A percentile compares a stretch with the other conserved stretches of the same genome.
phyloP scores from a whole-genome alignment of 2,329 filamentous ascomycete species.

The Diaporthe sp. region DNA sequence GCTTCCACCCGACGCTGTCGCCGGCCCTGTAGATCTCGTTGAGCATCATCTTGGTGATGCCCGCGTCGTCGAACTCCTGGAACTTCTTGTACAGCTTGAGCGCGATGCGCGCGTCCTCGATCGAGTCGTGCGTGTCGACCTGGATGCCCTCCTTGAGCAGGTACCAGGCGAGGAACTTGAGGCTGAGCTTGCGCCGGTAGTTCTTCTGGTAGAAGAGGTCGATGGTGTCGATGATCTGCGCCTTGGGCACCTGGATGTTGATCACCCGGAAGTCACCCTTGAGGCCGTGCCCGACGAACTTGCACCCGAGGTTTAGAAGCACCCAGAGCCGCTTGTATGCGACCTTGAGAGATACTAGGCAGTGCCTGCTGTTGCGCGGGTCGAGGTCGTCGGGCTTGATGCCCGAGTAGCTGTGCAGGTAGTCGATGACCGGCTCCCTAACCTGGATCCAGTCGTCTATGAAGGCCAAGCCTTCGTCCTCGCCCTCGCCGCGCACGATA shows the following conservation, averaged over 20 bases:
- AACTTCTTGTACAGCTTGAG: constrained; percentile 91
- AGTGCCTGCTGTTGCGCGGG: constrained; percentile 80
- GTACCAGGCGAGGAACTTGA: constrained; percentile 92
- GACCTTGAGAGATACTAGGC: constrained; percentile 87
- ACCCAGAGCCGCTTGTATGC: constrained; percentile 99
- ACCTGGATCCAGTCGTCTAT: constrained; percentile 98
- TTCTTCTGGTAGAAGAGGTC: constrained; percentile 88
- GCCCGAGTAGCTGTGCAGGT: constrained; percentile 93
- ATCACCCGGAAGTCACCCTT: constrained; percentile 97
- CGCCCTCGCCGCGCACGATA: constrained; percentile 84
- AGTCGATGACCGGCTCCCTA: constrained; percentile 92
- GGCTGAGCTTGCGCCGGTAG: constrained; percentile 86
- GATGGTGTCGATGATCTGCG: constrained; percentile 94
- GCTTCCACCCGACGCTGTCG: constrained; percentile 35
- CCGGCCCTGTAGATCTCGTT: constrained; percentile 82
- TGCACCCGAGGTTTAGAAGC: constrained; percentile 91
- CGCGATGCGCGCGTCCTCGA: constrained; percentile 94
- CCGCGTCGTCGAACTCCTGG: constrained; percentile 88
- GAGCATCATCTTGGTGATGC: constrained; percentile 84
- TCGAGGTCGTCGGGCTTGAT: constrained; percentile 90
- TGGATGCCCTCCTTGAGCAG: constrained; percentile 96
- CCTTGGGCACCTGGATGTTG: constrained; percentile 93
- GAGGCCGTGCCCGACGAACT: constrained; percentile 93
- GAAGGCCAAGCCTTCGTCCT: constrained; percentile 85
- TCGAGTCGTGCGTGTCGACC: constrained; percentile 90